Conservation (phyloP, 2,329 filamentous ascomycete genomes). For the Ceratocystis diversiconidia region DNA sequence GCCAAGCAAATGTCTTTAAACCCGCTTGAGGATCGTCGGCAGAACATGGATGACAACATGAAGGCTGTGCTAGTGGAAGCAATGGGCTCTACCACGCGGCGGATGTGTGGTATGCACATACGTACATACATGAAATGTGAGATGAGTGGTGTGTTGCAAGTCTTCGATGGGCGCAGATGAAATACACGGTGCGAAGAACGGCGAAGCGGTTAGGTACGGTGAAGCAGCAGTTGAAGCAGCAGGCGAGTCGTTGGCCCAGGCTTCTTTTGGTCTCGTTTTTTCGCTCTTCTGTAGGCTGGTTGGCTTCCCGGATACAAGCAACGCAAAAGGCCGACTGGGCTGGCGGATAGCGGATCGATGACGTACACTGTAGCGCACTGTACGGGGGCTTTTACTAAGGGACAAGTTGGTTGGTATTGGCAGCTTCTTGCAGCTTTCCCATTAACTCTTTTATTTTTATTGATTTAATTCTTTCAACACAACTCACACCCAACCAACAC, state of each 20-base stretch:
- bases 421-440: background rate
- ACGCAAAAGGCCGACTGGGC: background rate
- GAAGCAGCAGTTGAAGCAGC: no score
- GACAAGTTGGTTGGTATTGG: background rate
- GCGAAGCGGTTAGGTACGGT: no score
- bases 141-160: background rate
- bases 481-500: no score
- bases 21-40: background rate
- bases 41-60: background rate
- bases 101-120: background rate
- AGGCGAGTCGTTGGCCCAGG: background rate
- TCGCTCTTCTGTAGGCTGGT: background rate
- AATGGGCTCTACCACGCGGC: background rate
- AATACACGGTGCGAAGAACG: background rate
- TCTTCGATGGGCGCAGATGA: background rate
- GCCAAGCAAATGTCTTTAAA: background rate
- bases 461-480: background rate
- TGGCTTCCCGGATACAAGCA: background rate
- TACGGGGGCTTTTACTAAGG: background rate
- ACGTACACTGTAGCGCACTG: slow-evolving; percentile 6
- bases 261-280: background rate
- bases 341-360: slow-evolving; percentile 5
- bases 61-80: slow-evolving; percentile 1
- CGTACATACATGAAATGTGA: background rate
- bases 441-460: background rate